Evolutionary conservation across 805 yeast species (phyloP), one percentile per base, ranked within the genome.

Genomic region (Zygosaccharomyces kombuchaensis): DNA sequence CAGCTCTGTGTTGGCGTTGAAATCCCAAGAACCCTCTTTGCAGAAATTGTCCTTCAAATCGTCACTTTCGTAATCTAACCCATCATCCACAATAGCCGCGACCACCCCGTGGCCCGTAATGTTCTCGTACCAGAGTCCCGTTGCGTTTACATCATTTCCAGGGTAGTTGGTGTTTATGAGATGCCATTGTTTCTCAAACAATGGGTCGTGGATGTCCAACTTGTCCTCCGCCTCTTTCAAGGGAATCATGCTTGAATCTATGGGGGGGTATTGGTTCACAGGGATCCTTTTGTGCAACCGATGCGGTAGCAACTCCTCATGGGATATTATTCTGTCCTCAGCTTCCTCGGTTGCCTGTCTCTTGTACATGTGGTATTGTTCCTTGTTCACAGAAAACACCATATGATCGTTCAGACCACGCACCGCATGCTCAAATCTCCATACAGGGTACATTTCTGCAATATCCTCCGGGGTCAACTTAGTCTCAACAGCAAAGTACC

Each of bases 31-130:
- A 2, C 98, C 99, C 52, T 78, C 80, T 10, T 72, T 67, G 58
- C 76, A 78, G 63, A 84, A 93, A 56, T 84, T 86, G 32, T 72
- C 78, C 25, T 71, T 69, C 48, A 93, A 70, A 67, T 93, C 98
- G 1, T 73, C 76, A 58, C 81, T 80, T 44, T 84, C 86, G 60
- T 77, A 82, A 67, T 93, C 99, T 22, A 93, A 66, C 1, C 99
- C 99, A 67, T 93, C 99, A 66, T 93, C 99, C 0, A 93, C 84
- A 32, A 93, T 76, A 1, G 97, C 96, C 1, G 90, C 83, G 1
- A 86, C 87, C 5, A 87, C 74, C 4, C 93, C 91, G 30, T 73
- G 65, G 1, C 99, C 99, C 0, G 93, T 84, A 46, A 84, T 78
- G 40, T 84, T 85, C 47, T 80, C 80, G 25, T 73, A 70, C 99